Evolutionary conservation across 2,329 filamentous ascomycete species (phyloP), one percentile per base, ranked within the genome.

Genomic region (Stagonosporopsis cucurbitacearum): DNA sequence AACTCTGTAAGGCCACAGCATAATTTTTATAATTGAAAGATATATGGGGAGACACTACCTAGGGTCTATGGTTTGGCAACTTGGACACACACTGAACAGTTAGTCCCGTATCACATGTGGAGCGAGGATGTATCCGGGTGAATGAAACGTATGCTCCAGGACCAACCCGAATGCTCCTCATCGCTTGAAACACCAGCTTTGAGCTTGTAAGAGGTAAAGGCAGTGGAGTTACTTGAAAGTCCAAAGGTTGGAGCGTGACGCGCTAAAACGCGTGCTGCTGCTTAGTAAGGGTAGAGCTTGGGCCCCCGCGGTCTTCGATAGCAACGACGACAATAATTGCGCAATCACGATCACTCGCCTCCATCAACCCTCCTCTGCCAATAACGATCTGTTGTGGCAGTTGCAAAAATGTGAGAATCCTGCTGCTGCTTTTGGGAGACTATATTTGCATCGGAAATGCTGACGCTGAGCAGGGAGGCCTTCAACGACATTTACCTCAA

Each of bases 401-500:
- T 48, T 43, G 48, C 30, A 47, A 56, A 56, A n/a, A 56, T 56
- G 53, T 51, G 35, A 47, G 5, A 2, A 22, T 1, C 20, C 19
- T 6, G 8, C 17, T 3, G 1, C 15, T 11, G 2, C 28, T 19
- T 5, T 9, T 2, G 9, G 20, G 15, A 33, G 15, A 15, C 28
- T 5, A 2, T 0, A 32, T 30, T 28, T 3, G 2, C 33, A 26
- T 11, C 9, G 32, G 1, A 9, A 17, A 42, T 19, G 53, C 57
- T 62, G 35, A 62, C 54, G 50, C n/a, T 26, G 25, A 50, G 33
- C 59, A 88, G 85, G 84, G 95, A 99, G 86, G 95, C 89, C 74
- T 99, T 99, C 79, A 94, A 98, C 75, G 92, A 92, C 79, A 96
- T 98, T 80, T 93, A 95, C 79, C 87, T 99, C 69, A 94, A 99